Conservation (phyloP, 192 early-diverging fungal species). For the Entomortierella lignicola region DNA sequence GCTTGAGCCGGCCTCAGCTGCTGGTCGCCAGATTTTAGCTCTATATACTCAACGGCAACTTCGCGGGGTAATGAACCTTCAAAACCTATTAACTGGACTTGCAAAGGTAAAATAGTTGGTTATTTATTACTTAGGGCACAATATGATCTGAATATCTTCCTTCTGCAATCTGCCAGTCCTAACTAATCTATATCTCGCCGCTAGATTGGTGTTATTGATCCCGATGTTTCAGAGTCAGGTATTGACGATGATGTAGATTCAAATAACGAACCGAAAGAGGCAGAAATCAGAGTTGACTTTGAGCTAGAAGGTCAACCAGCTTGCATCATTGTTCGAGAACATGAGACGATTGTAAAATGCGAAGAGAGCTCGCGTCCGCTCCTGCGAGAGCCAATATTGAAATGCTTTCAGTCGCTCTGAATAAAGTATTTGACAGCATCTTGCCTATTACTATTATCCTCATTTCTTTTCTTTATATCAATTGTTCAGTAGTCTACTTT, state of each 20-base stretch:
- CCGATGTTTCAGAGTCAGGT: conserved; percentile 21
- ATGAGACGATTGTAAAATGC: conserved; percentile 42
- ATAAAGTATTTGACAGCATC: neutral
- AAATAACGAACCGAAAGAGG: neutral
- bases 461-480: neutral
- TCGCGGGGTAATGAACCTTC: conserved; percentile 43
- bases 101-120: conserved; percentile 3
- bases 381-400: conserved; percentile 34
- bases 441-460: neutral
- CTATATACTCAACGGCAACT: conserved; percentile 38
- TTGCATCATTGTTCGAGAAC: conserved; percentile 24
- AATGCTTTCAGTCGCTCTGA: conserved; percentile 45
- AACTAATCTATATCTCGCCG: neutral
- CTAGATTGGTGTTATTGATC: conserved; percentile 38
- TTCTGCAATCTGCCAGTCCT: neutral
- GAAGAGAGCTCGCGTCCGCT: conserved; percentile 33
- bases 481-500: neutral
- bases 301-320: conserved; percentile 26
- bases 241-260: neutral
- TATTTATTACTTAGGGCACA: neutral
- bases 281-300: conserved; percentile 48
- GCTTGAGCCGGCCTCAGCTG: conserved; percentile 37
- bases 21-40: conserved; percentile 36
- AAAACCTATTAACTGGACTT: conserved; percentile 29
- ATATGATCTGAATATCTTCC: neutral